Percentiles rank a stretch among this genome's conserved stretches.
Evolutionary conservation across 257 asterid genomes (phyloP).

Genomic region (Solanum sejunctum): DNA sequence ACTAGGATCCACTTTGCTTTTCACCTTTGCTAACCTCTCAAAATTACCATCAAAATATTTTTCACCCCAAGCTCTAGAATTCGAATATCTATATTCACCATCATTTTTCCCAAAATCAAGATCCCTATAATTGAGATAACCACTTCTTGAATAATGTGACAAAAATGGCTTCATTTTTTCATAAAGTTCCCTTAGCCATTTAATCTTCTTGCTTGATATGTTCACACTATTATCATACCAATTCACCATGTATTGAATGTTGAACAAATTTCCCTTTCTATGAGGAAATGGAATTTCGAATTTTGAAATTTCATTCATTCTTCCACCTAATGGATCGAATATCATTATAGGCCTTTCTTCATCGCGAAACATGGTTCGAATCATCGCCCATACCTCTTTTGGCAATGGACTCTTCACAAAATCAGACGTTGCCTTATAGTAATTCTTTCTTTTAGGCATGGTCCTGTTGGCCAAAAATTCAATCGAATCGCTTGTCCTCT

Average conservation of each 20-base stretch:
- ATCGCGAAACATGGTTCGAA: neutral
- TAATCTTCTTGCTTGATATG: neutral
- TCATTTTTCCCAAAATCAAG: constrained; percentile 14
- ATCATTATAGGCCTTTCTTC: constrained; percentile 2
- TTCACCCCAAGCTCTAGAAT: constrained; percentile 13
- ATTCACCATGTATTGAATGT: constrained; percentile 15
- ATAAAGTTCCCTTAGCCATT: constrained; percentile 1
- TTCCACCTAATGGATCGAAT: constrained; percentile 21
- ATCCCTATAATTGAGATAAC: constrained; percentile 19
- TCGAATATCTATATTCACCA: neutral
- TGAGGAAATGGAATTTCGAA: constrained; percentile 12
- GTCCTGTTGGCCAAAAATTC: constrained; percentile 6
- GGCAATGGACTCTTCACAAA: constrained; percentile 7
- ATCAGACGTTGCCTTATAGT: constrained; percentile 13
- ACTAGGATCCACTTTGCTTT: constrained; percentile 10
- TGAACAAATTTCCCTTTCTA: constrained; percentile 11
- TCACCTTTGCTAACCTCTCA: constrained; percentile 12
- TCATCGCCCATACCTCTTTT: neutral
- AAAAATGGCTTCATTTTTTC: constrained; percentile 12
- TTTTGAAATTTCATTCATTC: constrained; percentile 5
- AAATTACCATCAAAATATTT: constrained; percentile 9
- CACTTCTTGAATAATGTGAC: constrained; percentile 6
- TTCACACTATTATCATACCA: constrained; percentile 6
- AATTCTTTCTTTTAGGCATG: neutral
- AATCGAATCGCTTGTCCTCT: neutral